These are phyloP conservation scores for Metschnikowia orientalis DNA, from an alignment of 805 yeast genomes.

Conservation along the genomic window DNA sequence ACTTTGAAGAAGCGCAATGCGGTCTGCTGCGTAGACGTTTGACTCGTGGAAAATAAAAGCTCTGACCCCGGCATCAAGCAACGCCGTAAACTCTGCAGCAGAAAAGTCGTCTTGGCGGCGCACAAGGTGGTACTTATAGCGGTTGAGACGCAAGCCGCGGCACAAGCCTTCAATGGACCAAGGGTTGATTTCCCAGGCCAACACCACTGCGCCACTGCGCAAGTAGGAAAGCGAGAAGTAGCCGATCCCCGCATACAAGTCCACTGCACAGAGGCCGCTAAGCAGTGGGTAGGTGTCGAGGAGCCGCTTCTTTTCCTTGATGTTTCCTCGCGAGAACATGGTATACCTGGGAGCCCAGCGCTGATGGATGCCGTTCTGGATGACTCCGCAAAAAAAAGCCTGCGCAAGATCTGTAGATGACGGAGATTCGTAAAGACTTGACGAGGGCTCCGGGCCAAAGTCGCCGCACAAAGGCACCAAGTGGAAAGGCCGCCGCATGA, in stretches of 20 bases:
- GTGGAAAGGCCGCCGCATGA: slow-evolving; percentile 61
- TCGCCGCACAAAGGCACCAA: slow-evolving; percentile 60
- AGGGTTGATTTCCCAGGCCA: slow-evolving; percentile 82
- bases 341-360: slow-evolving; percentile 82
- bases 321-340: slow-evolving; percentile 85
- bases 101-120: slow-evolving; percentile 3
- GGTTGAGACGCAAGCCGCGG: slow-evolving; percentile 49
- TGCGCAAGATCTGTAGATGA: slow-evolving; percentile 36
- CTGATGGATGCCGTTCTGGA: slow-evolving; percentile 73
- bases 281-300: slow-evolving; percentile 40
- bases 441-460: slow-evolving; percentile 48
- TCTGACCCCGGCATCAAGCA: slow-evolving; percentile 17
- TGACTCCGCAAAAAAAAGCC: slow-evolving; percentile 68
- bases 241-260: slow-evolving; percentile 82
- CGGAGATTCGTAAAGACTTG: slow-evolving; percentile 18
- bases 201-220: slow-evolving; percentile 47
- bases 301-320: slow-evolving; percentile 72
- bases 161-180: slow-evolving; percentile 75
- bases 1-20: slow-evolving; percentile 29
- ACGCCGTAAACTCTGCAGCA: not conserved
- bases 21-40: slow-evolving; percentile 46
- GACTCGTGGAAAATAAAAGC: slow-evolving; percentile 60
- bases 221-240: slow-evolving; percentile 73
- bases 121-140: slow-evolving; percentile 20
- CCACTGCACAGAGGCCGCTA: slow-evolving; percentile 47